Conservation (phyloP, 345 rosid genomes). For the Euphorbia lathyris region DNA sequence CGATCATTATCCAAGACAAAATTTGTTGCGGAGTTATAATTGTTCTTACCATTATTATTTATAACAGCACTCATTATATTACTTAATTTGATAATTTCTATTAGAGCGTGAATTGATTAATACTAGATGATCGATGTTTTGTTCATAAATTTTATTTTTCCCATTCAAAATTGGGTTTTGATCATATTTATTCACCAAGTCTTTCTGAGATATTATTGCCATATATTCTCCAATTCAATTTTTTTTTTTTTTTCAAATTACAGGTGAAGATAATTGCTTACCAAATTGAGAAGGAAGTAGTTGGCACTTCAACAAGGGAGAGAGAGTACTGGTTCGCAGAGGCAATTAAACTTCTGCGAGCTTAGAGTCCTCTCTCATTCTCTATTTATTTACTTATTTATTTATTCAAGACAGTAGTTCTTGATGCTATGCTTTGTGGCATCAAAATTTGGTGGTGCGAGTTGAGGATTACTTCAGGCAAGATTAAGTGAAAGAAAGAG, state of each 20-base stretch:
- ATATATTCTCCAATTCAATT: constrained; percentile 2
- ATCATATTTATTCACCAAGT: constrained; percentile 10
- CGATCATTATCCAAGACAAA: constrained; percentile 11
- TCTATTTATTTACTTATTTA: constrained; percentile 4
- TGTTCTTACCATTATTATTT: background rate
- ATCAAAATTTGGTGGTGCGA: constrained; percentile 21
- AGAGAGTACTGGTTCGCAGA: constrained; percentile 52
- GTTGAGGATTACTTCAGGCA: constrained; percentile 15
- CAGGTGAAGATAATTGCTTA: constrained; percentile 36
- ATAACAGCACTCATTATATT: background rate
- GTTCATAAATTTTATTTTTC: background rate
- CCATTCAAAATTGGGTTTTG: background rate
- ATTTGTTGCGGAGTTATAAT: background rate
- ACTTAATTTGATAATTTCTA: background rate
- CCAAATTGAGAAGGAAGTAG: constrained; percentile 11
- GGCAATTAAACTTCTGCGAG: constrained; percentile 47
- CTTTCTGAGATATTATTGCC: constrained; percentile 11
- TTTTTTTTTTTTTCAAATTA: constrained; percentile 19
- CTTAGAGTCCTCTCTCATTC: constrained; percentile 53
- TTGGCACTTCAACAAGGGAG: constrained; percentile 23
- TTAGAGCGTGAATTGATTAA: constrained; percentile 11
- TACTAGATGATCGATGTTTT: constrained; percentile 6
- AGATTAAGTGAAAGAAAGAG: constrained; percentile 23
- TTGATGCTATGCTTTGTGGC: constrained; percentile 18
- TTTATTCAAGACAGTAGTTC: constrained; percentile 11